Percentiles rank a stretch among this genome's conserved stretches.
Conservation (phyloP, 805 yeast species). For the Isabelozyma gotoi region DNA sequence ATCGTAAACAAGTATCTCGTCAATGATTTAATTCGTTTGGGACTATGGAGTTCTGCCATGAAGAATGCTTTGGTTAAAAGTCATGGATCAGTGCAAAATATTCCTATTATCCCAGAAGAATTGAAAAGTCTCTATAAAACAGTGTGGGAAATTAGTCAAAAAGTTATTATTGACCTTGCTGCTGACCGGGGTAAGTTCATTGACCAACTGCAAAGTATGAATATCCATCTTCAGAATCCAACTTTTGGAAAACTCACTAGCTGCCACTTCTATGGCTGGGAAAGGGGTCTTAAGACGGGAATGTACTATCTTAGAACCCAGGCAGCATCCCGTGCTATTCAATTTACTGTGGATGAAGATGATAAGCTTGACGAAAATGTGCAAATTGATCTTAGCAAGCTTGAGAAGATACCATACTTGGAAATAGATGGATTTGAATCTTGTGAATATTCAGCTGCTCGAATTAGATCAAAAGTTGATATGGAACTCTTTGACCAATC, state of each 20-base stretch:
- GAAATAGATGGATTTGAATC: background rate
- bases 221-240: conserved; percentile 36
- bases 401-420: conserved; percentile 12
- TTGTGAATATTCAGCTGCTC: background rate
- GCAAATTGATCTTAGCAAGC: conserved; percentile 15
- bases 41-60: conserved; percentile 79
- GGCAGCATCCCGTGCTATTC: conserved; percentile 38
- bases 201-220: conserved; percentile 52
- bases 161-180: conserved; percentile 81
- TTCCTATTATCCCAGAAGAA: conserved; percentile 71
- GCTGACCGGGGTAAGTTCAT: conserved; percentile 72
- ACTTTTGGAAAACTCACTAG: conserved; percentile 39
- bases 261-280: conserved; percentile 45
- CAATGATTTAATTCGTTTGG: conserved; percentile 76
- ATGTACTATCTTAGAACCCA: conserved; percentile 41
- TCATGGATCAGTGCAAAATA: conserved; percentile 83
- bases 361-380: conserved; percentile 5
- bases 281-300: conserved; percentile 37
- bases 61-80: conserved; percentile 72
- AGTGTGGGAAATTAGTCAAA: conserved; percentile 95
- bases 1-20: conserved; percentile 84
- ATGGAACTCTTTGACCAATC: background rate
- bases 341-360: conserved; percentile 27
- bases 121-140: conserved; percentile 83
- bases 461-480: background rate